Evolutionary conservation across 176 grass and related monocot genomes (phyloP), one percentile per base, ranked within the genome.

Genomic region (Thinopyrum elongatum): DNA sequence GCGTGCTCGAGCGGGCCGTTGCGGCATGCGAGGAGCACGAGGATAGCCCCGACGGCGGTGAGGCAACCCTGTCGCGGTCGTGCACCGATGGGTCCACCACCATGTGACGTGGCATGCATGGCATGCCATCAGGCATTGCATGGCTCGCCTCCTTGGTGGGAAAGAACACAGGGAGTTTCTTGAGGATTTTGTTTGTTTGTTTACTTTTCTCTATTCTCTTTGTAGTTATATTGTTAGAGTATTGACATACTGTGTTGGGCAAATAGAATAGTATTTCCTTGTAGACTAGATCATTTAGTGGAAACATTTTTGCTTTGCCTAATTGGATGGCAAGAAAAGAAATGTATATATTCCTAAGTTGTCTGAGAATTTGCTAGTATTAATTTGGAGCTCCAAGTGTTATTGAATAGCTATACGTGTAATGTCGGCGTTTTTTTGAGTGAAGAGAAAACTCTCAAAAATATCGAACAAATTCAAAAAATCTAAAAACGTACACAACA

Each of bases 1-100:
- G 87, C 33, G 93, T 86, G 51, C 93, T 98, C 21, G 93, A 98
- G 73, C 83, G 89, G 16, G 91, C 95, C 6, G 83, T 94, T 3
- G 70, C 49, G 6, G 88, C 75, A 13, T 93, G 91, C 46, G 82
- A 91, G 77, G 90, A 91, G 70, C 6, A 85, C 22, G 86, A 85
- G 6, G 63, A 36, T 29, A 26, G 4, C 7, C 53, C 53, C 0
- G 53, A 76, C 59, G 83, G 42, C 34, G 83, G 66, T 14, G 81
- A 88, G 3, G 79, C 87, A 0, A 70, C 67, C 14, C 26, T 93
- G 70, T 93, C 90, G 30, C 82, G 93, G 34, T 95, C 93, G 55
- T 73, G 90, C 64, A 95, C 93, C 2, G 93, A 90, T 21, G 90
- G 89, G 6, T 95, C 93, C 17, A 89, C 84, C 17, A 90, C 72